These are phyloP conservation scores for Carex pumila DNA, from an alignment of 176 grass and related monocot genomes.

Conservation along the genomic window DNA sequence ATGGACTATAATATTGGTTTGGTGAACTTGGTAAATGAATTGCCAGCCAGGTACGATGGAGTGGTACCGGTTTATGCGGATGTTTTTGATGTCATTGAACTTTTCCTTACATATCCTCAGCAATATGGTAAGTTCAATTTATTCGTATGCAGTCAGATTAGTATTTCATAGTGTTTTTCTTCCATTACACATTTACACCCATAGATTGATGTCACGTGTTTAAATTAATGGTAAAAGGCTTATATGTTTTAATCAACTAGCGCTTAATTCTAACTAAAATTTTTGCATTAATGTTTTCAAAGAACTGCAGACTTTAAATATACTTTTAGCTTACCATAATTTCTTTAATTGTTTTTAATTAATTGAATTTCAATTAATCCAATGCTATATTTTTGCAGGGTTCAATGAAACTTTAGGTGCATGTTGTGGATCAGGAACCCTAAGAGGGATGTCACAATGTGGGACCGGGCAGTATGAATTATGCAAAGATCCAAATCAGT, in stretches of 20 bases:
- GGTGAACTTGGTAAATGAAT: neutral
- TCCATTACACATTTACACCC: too few relatives aligned
- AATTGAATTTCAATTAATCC: neutral
- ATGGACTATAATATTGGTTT: neutral
- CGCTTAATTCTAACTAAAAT: neutral
- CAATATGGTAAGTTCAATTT: neutral
- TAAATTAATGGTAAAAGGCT: neutral
- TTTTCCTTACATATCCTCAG: neutral
- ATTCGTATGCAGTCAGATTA: neutral
- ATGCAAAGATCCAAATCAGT: neutral
- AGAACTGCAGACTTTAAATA: neutral
- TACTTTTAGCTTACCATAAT: neutral
- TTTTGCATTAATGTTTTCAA: neutral
- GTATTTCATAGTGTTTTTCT: too few relatives aligned
- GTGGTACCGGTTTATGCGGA: neutral
- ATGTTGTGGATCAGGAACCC: neutral
- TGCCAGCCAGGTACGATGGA: neutral
- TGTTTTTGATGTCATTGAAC: neutral
- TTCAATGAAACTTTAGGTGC: neutral
- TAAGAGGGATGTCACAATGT: neutral
- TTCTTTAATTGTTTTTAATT: neutral
- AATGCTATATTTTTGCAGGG: neutral
- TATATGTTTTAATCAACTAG: neutral
- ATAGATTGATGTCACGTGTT: neutral
- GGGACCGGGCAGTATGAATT: neutral